Evolutionary conservation across 306 rosid species (phyloP), one percentile per base, ranked within the genome.

Genomic region (Crotalaria pallida): DNA sequence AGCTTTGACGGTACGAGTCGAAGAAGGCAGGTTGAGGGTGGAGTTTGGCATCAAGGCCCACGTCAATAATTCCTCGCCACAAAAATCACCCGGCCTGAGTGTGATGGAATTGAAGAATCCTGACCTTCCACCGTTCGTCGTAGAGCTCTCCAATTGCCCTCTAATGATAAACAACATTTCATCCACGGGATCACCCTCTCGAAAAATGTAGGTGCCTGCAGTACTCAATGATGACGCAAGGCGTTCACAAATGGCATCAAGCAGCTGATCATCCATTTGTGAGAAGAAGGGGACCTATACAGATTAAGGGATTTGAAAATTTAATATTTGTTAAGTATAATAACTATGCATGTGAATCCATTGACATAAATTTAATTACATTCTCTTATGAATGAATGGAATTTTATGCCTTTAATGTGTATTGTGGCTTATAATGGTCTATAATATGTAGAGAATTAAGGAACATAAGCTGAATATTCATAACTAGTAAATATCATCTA

Each of bases 231-330:
- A 88, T 34, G 93, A 88, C 18, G 81, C 91, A 5, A 93, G 90
- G 8, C 93, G 88, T 68, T 90, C 96, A 41, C 98, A 93, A 64
- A 93, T 93, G 48, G 97, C 98, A 74, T 93, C 94, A 24, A 93
- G 93, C 48, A 93, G 96, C 36, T 88, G 97, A 74, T 78, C 97
- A n/a, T 93, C 96, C 98, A 90, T 93, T 83, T 90, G 98, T 52
- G 98, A 86, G 81, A 93, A 93, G 83, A 93, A 88, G 0, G 93
- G 98, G 10, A 93, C 96, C 98, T 89, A 58, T 3, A 72, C 21
- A 78, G 36, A 75, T 19, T 6, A 70, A 80, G 13, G 38, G 15
- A 34, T 7, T 19, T 1, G 26, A 22, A 23, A 38, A 15, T 16
- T 44, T 36, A 11, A 44, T 5, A 63, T 16, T 51, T 16, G 23